phyloP scores from a whole-genome alignment of 2,329 filamentous ascomycete species.

The Botrytis hyacinthi region DNA sequence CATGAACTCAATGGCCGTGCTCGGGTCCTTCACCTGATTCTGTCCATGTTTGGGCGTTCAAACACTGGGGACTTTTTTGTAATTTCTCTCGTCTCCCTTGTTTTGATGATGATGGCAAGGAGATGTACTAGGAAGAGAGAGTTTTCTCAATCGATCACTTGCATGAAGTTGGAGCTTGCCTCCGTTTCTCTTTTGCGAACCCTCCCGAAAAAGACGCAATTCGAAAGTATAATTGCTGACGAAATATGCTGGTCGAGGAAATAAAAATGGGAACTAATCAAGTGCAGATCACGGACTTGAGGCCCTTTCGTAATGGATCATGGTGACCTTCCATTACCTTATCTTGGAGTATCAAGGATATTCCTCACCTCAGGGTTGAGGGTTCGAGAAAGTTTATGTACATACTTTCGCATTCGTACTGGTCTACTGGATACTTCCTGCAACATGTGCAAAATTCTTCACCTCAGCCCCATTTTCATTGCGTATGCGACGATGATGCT shows the following conservation, averaged over 20 bases:
- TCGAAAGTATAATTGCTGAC: slow-evolving; percentile 12
- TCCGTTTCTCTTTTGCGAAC: slow-evolving; percentile 10
- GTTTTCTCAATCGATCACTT: slow-evolving; percentile 19
- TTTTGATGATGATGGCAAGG: slow-evolving; percentile 4
- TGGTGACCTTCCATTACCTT: slow-evolving; percentile 9
- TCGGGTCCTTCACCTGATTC: slow-evolving; percentile 9
- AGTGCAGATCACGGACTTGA: slow-evolving; percentile 18
- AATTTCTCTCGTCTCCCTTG: slow-evolving; percentile 3
- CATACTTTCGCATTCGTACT: slow-evolving; percentile 10
- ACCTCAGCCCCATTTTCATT: slow-evolving; percentile 16
- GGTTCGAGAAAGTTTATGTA: slow-evolving; percentile 14
- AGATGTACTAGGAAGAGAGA: not conserved
- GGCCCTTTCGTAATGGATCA: slow-evolving; percentile 12
- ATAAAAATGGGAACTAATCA: not conserved
- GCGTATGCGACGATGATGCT: slow-evolving; percentile 11
- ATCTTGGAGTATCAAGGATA: slow-evolving; percentile 22
- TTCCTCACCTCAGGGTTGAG: slow-evolving; percentile 16
- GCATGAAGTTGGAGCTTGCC: slow-evolving; percentile 13
- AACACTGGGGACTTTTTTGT: not conserved
- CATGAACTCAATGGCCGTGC: slow-evolving; percentile 21
- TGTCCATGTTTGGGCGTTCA: not conserved
- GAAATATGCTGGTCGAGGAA: slow-evolving; percentile 9
- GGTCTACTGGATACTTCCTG: slow-evolving; percentile 7
- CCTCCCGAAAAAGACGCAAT: slow-evolving; percentile 10
- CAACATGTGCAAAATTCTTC: slow-evolving; percentile 18